Conservation (phyloP, 805 yeast species). For the Metschnikowia cerradonensis region DNA sequence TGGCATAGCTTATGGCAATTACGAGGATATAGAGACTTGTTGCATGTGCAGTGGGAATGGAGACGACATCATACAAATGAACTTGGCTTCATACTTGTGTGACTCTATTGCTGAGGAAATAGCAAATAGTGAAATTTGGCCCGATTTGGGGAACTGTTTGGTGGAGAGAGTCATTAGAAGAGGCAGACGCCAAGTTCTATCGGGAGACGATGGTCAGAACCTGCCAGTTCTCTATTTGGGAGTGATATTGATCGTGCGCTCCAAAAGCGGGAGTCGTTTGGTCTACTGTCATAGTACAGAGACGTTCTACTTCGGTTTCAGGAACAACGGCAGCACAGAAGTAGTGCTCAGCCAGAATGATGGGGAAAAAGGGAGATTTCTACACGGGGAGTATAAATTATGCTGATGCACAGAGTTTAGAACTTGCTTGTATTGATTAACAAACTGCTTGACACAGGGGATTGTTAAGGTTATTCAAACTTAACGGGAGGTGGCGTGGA, state of each 20-base stretch:
- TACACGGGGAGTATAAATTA: slow-evolving; percentile 15
- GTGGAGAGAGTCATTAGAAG: slow-evolving; percentile 15
- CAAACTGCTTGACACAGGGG: slow-evolving; percentile 8
- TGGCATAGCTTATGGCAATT: slow-evolving; percentile 28
- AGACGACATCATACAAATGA: slow-evolving; percentile 47
- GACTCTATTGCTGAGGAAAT: slow-evolving; percentile 16
- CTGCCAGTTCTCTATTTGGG: slow-evolving; percentile 29
- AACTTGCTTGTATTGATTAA: slow-evolving; percentile 13
- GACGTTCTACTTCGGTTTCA: slow-evolving; percentile 23
- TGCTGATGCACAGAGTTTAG: not conserved
- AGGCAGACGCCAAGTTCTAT: slow-evolving; percentile 8
- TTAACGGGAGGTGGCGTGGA: slow-evolving; percentile 95
- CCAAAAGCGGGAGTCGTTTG: slow-evolving; percentile 4
- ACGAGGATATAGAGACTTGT: slow-evolving; percentile 22
- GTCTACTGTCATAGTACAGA: slow-evolving; percentile 20
- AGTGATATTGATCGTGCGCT: slow-evolving; percentile 19
- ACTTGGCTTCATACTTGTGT: slow-evolving; percentile 29
- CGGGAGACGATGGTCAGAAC: slow-evolving; percentile 11
- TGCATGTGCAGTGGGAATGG: slow-evolving; percentile 54
- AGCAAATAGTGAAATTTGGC: slow-evolving; percentile 11
- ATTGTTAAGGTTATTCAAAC: slow-evolving; percentile 6
- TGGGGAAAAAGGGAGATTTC: slow-evolving; percentile 8
- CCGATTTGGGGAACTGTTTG: slow-evolving; percentile 19
- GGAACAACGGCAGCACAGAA: slow-evolving; percentile 14
- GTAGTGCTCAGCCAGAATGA: slow-evolving; percentile 12